Conservation (phyloP, 768 basidiomycete genomes). For the Suillus sp. region DNA sequence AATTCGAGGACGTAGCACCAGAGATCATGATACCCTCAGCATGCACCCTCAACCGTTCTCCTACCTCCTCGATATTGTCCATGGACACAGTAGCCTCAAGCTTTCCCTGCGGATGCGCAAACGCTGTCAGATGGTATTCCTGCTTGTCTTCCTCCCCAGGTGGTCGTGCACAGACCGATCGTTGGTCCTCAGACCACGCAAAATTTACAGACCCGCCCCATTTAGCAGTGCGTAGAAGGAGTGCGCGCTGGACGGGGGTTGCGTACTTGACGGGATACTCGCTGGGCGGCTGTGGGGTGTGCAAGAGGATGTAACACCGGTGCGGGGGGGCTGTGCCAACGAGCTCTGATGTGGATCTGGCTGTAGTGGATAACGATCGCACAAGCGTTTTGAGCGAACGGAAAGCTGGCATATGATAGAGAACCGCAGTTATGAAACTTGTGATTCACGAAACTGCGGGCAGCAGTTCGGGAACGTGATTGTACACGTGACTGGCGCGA, state of each 20-base stretch:
- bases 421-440: background rate
- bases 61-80: constrained; percentile 54
- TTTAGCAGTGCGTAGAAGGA: constrained; percentile 45
- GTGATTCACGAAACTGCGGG: background rate
- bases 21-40: constrained; percentile 23
- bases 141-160: constrained; percentile 21
- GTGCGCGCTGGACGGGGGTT: constrained; percentile 51
- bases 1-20: background rate
- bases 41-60: constrained; percentile 35
- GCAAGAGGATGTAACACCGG: constrained; percentile 56
- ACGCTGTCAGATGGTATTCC: constrained; percentile 49
- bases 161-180: constrained; percentile 16
- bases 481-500: too few relatives aligned
- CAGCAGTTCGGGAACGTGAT: too few relatives aligned
- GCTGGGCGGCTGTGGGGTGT: constrained; percentile 49
- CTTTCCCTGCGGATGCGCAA: constrained; percentile 48
- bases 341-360: constrained; percentile 23
- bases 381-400: constrained; percentile 1
- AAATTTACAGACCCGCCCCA: constrained; percentile 66
- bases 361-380: background rate
- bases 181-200: constrained; percentile 46
- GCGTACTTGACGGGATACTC: constrained; percentile 48
- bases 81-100: constrained; percentile 50
- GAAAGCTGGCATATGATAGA: constrained; percentile 4
- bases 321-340: constrained; percentile 58